These are phyloP conservation scores for Pseudonectria foliicola DNA, from an alignment of 2,329 filamentous ascomycete genomes.

Conservation along the genomic window DNA sequence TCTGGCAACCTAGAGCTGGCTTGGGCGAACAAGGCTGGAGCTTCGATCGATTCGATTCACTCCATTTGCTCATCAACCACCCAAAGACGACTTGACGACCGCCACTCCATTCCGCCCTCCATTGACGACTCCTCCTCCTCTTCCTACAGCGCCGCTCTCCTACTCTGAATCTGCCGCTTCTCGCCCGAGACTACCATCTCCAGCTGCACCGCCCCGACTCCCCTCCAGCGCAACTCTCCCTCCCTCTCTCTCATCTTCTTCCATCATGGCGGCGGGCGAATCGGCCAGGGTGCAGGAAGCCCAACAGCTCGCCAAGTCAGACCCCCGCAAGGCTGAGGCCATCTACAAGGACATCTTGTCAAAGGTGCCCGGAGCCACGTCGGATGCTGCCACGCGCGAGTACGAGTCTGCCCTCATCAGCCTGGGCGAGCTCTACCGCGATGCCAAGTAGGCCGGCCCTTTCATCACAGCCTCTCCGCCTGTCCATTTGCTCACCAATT, in stretches of 20 bases:
- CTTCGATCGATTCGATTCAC: no score
- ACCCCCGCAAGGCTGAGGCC: conserved; percentile 76
- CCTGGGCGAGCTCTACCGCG: conserved; percentile 86
- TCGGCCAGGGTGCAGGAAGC: conserved; percentile 75
- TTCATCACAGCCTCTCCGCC: conserved; percentile 1
- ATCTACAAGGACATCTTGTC: conserved; percentile 88
- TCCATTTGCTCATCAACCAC: no score
- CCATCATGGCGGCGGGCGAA: conserved; percentile 50
- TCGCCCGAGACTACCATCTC: background rate
- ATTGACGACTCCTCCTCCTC: no score
- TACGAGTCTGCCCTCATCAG: conserved; percentile 86
- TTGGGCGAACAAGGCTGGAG: conserved; percentile 14
- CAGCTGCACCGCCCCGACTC: conserved; percentile 2
- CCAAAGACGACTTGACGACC: conserved; percentile 10
- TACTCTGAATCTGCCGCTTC: conserved; percentile 1
- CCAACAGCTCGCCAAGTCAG: conserved; percentile 71
- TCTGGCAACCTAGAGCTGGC: conserved; percentile 29
- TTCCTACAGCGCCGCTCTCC: conserved; percentile 7
- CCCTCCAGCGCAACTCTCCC: conserved; percentile 1
- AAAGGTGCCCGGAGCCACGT: conserved; percentile 72
- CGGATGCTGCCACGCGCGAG: conserved; percentile 79
- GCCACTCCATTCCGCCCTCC: no score
- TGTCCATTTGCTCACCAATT: conserved; percentile 8
- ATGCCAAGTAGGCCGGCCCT: conserved; percentile 60
- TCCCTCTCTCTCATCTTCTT: conserved; percentile 8